Conservation (phyloP, 2,329 filamentous ascomycete genomes). For the Hypoxylon sp. region DNA sequence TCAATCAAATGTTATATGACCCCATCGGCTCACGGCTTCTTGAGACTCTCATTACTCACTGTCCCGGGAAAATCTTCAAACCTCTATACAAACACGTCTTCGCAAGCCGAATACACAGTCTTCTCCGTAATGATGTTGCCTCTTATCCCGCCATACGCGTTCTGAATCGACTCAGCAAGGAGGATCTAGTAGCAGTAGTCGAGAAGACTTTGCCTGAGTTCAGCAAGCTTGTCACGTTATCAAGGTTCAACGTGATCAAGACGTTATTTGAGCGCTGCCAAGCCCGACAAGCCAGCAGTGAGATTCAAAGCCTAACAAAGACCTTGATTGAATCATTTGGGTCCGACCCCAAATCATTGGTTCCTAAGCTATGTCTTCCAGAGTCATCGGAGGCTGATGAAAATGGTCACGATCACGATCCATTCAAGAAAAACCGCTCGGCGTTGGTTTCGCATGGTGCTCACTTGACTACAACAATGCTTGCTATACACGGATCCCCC, state of each 20-base stretch:
- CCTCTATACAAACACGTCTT: slow-evolving; percentile 85
- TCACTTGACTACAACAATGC: slow-evolving; percentile 83
- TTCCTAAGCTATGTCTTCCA: slow-evolving; percentile 66
- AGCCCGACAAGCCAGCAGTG: slow-evolving; percentile 72
- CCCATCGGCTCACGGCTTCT: slow-evolving; percentile 89
- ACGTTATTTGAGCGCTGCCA: slow-evolving; percentile 86
- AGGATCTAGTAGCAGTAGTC: slow-evolving; percentile 83
- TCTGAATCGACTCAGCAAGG: slow-evolving; percentile 86
- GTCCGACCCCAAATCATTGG: slow-evolving; percentile 62
- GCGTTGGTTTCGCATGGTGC: slow-evolving; percentile 78
- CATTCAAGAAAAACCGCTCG: slow-evolving; percentile 69
- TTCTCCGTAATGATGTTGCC: slow-evolving; percentile 91
- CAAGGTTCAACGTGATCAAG: slow-evolving; percentile 83
- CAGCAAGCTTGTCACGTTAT: slow-evolving; percentile 78
- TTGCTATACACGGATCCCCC: slow-evolving; percentile 78
- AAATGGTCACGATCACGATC: slow-evolving; percentile 56
- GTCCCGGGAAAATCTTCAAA: slow-evolving; percentile 93
- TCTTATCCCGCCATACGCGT: slow-evolving; percentile 88
- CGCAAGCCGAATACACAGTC: slow-evolving; percentile 81
- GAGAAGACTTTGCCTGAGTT: slow-evolving; percentile 81
- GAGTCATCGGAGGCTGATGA: slow-evolving; percentile 53
- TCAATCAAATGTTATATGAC: slow-evolving; percentile 91
- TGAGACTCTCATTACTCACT: slow-evolving; percentile 85
- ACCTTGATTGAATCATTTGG: slow-evolving; percentile 65
- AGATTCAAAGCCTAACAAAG: slow-evolving; percentile 64